Percentiles rank a stretch among this genome's conserved stretches.
phyloP scores from a whole-genome alignment of 2,329 filamentous ascomycete genomes.

The Fusarium sp. region DNA sequence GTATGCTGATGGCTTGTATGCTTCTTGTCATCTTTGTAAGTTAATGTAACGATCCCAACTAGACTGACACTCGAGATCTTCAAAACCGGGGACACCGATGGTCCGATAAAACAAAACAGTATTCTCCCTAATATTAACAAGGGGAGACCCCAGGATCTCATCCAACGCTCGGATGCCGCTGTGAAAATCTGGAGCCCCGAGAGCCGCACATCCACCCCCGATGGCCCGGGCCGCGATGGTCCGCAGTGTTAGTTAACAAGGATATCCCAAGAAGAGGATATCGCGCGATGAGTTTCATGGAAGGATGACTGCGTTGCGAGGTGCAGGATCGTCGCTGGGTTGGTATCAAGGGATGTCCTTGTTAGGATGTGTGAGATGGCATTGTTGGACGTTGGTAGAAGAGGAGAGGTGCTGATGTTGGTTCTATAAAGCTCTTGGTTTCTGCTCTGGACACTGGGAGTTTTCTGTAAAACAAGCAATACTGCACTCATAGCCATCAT shows the following conservation, averaged over 20 bases:
- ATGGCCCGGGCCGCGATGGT: background rate
- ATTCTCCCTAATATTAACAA: background rate
- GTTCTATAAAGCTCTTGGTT: background rate
- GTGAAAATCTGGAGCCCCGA: constrained; percentile 1
- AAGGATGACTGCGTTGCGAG: background rate
- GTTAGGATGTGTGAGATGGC: background rate
- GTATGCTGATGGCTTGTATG: background rate
- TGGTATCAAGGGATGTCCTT: background rate
- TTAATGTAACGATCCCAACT: background rate
- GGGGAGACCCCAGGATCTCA: background rate
- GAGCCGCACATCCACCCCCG: background rate
- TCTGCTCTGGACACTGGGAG: background rate
- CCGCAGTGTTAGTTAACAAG: background rate
- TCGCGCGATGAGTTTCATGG: background rate
- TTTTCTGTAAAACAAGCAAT: background rate
- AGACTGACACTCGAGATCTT: background rate
- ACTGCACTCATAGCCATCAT: background rate
- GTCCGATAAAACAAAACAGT: background rate
- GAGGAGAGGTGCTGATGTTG: background rate
- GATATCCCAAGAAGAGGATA: background rate
- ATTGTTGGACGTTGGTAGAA: background rate
- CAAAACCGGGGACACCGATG: background rate
- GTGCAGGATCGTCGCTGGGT: background rate
- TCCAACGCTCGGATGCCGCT: background rate
- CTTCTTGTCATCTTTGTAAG: background rate